A percentile compares a stretch with the other conserved stretches of the same genome.
Conservation (phyloP, 1,139 yeast species). For the Candida glucosophila region DNA sequence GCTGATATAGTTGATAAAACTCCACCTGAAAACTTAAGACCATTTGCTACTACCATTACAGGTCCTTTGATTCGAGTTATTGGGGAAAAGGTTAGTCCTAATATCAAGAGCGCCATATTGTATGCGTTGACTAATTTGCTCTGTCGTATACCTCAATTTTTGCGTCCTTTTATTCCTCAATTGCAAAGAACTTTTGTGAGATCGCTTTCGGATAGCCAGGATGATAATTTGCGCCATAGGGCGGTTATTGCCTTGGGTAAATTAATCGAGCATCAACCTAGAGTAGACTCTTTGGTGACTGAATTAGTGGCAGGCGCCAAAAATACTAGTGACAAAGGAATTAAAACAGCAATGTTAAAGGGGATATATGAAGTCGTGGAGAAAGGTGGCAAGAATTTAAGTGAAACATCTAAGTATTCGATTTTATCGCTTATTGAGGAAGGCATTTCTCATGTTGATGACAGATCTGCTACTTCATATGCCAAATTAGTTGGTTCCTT, state of each 20-base stretch:
- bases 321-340: slow-evolving; percentile 48
- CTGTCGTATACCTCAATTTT: slow-evolving; percentile 77
- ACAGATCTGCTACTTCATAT: slow-evolving; percentile 59
- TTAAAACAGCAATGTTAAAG: slow-evolving; percentile 75
- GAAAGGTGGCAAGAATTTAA: slow-evolving; percentile 71
- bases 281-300: slow-evolving; percentile 85
- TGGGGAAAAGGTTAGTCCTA: slow-evolving; percentile 89
- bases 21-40: slow-evolving; percentile 70
- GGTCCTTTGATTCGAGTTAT: slow-evolving; percentile 98
- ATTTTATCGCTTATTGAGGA: slow-evolving; percentile 73
- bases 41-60: slow-evolving; percentile 87
- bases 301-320: slow-evolving; percentile 77
- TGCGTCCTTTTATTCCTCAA: slow-evolving; percentile 95
- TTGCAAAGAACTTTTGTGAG: slow-evolving; percentile 94
- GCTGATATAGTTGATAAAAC: slow-evolving; percentile 84
- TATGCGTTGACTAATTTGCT: slow-evolving; percentile 74
- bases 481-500: slow-evolving; percentile 76
- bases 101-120: slow-evolving; percentile 86
- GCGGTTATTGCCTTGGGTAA: slow-evolving; percentile 92
- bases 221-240: slow-evolving; percentile 65
- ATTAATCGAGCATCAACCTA: slow-evolving; percentile 79
- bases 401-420: slow-evolving; percentile 60
- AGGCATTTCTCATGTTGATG: slow-evolving; percentile 46
- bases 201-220: slow-evolving; percentile 69
- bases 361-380: slow-evolving; percentile 80